Base-by-base conservation (phyloP, 371 early-diverging fungal genomes). In the Mucor indicus region DNA sequence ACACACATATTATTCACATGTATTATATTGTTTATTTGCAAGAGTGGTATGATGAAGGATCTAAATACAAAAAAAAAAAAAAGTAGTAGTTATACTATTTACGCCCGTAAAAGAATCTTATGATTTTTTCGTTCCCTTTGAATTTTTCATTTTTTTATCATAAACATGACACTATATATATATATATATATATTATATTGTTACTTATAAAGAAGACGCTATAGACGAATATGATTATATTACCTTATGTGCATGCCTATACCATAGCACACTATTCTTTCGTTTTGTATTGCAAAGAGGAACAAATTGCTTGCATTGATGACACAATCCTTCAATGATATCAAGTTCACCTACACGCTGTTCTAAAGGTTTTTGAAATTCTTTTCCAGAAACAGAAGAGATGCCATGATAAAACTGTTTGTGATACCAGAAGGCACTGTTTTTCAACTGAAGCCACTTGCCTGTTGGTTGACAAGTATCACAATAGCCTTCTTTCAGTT, bases 341-440 rank as follows among this genome's bases (percentile, higher is more conserved):
- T 77, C 80, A 46, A 55, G 66, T 17, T 79, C 77, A 21, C 62
- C 67, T 27, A 66, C 76, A 20, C 89, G 75, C 8, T 80, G 83
- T 42, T 88, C 76, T 24, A 89, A 22, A 2, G 94, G 93, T 16
- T 77, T 69, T 11, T 78, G 57, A 50, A 93, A 94, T 9, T 80
- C 72, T 47, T 80, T 73, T 9, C 95, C 91, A 22, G 95, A 88
- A 7, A 88, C 84, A 0, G 91, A 88, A 12, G 91, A 92, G 20
- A 93, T 90, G 20, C 94, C 94, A 56, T 93, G 72, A 44, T 74
- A 84, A 56, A 91, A 93, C 61, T 93, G 93, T 64, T 89, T 95
- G 64, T 93, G 94, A 55, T 93, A 93, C 95, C 95, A 94, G 49
- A 79, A 94, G 1, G 95, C 95, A 51, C 89, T 88, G 60, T 91